Percentiles rank a stretch among this genome's conserved stretches.
Conservation (phyloP, 192 early-diverging fungal genomes). For the Coemansia sp. region DNA sequence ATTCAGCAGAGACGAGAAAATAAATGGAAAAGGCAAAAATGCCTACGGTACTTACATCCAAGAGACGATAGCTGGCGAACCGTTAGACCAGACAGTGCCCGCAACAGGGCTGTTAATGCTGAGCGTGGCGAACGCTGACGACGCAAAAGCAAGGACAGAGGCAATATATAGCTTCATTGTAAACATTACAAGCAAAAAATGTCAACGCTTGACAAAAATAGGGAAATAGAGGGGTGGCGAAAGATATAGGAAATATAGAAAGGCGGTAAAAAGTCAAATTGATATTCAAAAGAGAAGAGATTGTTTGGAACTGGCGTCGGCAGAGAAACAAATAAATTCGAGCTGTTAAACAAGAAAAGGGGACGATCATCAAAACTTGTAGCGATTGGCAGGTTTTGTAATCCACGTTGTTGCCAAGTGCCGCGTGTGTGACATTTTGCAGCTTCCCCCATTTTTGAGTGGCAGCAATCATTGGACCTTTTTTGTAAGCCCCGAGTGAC, state of each 20-base stretch:
- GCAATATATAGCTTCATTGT: slow-evolving; percentile 41
- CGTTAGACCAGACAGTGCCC: slow-evolving; percentile 31
- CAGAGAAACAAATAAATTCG: not conserved
- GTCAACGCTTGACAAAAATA: slow-evolving; percentile 5
- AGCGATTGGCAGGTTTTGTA: not conserved
- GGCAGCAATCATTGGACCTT: slow-evolving; percentile 5
- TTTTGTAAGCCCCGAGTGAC: not conserved
- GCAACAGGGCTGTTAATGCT: slow-evolving; percentile 50
- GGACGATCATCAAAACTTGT: not conserved
- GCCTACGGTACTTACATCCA: slow-evolving; percentile 46
- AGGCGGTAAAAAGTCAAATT: slow-evolving; percentile 3
- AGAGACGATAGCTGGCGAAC: slow-evolving; percentile 26
- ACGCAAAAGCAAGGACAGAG: slow-evolving; percentile 30
- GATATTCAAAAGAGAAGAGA: slow-evolving; percentile 5
- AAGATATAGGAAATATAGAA: slow-evolving; percentile 1
- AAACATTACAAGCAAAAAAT: slow-evolving; percentile 6
- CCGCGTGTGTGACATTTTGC: not conserved
- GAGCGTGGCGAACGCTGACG: slow-evolving; percentile 36
- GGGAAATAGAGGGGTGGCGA: slow-evolving; percentile 1
- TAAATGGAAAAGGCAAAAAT: not conserved
- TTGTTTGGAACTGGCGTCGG: not conserved
- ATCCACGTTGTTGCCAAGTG: not conserved
- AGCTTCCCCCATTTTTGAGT: too few relatives aligned
- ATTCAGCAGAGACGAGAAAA: not conserved
- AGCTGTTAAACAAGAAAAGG: not conserved